A percentile compares a stretch with the other conserved stretches of the same genome.
phyloP scores from a whole-genome alignment of 2,329 filamentous ascomycete genomes.

The Colletotrichum australisinense region DNA sequence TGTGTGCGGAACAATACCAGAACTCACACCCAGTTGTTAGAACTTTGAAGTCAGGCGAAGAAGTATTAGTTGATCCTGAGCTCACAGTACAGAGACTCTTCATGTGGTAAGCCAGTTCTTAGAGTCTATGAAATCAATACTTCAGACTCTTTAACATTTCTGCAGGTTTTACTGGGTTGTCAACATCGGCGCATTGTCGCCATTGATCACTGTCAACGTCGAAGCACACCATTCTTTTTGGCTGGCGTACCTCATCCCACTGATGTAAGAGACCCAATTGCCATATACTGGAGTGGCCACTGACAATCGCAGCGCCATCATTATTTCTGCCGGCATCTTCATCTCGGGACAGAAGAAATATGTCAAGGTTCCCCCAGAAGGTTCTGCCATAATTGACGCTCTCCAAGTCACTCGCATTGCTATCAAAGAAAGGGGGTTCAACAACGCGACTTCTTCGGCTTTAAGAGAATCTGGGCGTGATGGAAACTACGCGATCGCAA shows the following conservation, averaged over 20 bases:
- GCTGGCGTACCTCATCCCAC: slow-evolving; percentile 34
- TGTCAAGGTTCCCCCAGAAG: slow-evolving; percentile 17
- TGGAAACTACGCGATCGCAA: slow-evolving; percentile 38
- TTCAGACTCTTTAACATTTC: neutral
- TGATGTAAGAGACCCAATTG: slow-evolving; percentile 32
- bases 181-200: slow-evolving; percentile 71
- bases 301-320: slow-evolving; percentile 11
- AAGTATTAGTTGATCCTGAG: slow-evolving; percentile 74
- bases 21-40: slow-evolving; percentile 60
- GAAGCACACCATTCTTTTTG: slow-evolving; percentile 27
- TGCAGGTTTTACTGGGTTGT: slow-evolving; percentile 70
- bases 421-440: slow-evolving; percentile 36
- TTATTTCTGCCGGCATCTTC: slow-evolving; percentile 17
- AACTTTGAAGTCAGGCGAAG: slow-evolving; percentile 61
- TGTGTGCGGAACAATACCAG: slow-evolving; percentile 75
- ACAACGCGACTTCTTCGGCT: slow-evolving; percentile 29
- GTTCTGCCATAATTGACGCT: slow-evolving; percentile 33
- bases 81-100: slow-evolving; percentile 76
- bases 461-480: slow-evolving; percentile 36
- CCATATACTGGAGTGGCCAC: neutral
- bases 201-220: slow-evolving; percentile 24
- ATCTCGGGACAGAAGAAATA: slow-evolving; percentile 25
- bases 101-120: slow-evolving; percentile 52
- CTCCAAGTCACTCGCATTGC: slow-evolving; percentile 37
- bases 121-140: accelerated